Percentiles rank a stretch among this genome's conserved stretches.
Conservation (phyloP, 2,329 filamentous ascomycete species). For the Purpureocillium takamizusanense region DNA sequence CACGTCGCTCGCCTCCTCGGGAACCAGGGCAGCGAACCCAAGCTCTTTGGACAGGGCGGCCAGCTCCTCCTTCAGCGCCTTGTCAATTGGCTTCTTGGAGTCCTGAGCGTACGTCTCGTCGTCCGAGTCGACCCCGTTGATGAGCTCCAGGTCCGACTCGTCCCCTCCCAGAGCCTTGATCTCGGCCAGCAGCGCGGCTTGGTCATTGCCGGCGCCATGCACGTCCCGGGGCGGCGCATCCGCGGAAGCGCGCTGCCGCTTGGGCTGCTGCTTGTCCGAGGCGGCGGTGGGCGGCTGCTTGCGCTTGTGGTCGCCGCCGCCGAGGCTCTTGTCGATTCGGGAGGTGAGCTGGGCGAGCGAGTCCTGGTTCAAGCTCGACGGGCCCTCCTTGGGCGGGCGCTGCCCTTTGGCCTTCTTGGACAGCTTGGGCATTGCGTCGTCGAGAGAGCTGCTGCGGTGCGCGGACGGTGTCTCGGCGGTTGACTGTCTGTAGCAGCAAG, state of each 20-base stretch:
- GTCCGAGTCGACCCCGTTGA: constrained; percentile 41
- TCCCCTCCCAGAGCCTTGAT: constrained; percentile 58
- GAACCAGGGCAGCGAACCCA: constrained; percentile 23
- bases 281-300: constrained; percentile 30
- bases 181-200: constrained; percentile 47
- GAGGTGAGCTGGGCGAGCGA: constrained; percentile 44
- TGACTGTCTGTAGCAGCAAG: background rate
- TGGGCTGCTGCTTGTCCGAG: constrained; percentile 22
- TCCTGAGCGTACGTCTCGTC: constrained; percentile 24
- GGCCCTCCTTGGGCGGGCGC: constrained; percentile 11
- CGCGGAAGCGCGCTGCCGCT: constrained; percentile 26
- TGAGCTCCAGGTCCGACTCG: constrained; percentile 53
- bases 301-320: constrained; percentile 31
- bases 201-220: constrained; percentile 6
- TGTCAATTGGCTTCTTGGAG: constrained; percentile 29
- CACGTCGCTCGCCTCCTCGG: constrained; percentile 27
- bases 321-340: constrained; percentile 46
- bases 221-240: constrained; percentile 13
- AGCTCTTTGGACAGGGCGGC: constrained; percentile 29
- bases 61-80: constrained; percentile 26
- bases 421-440: constrained; percentile 21
- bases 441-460: background rate
- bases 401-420: constrained; percentile 27
- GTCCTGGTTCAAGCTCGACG: constrained; percentile 37
- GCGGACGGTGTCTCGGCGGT: background rate